These are phyloP conservation scores for Lentinula aciculospora DNA, from an alignment of 768 basidiomycete genomes.

Conservation along the genomic window DNA sequence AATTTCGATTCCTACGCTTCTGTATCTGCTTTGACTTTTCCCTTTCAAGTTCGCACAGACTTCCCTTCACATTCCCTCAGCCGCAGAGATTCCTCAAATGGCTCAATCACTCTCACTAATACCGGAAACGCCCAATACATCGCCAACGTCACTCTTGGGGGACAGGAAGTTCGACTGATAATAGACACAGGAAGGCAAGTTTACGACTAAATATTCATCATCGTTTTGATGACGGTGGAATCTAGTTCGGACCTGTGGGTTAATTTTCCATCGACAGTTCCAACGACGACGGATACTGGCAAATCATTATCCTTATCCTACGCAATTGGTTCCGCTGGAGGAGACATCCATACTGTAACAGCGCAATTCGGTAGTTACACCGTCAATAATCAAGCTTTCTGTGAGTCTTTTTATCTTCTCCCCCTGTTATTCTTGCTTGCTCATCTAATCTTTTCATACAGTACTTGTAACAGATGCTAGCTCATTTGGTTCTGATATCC, in stretches of 20 bases:
- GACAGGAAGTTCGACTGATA: slow-evolving; percentile 50
- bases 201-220: background rate
- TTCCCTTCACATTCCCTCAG: slow-evolving; percentile 13
- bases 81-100: slow-evolving; percentile 24
- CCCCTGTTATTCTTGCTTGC: background rate
- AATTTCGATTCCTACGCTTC: slow-evolving; percentile 26
- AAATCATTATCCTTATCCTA: slow-evolving; percentile 53
- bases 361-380: slow-evolving; percentile 52
- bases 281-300: slow-evolving; percentile 38
- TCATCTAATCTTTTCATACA: slow-evolving; percentile 18
- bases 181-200: slow-evolving; percentile 74
- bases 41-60: slow-evolving; percentile 30
- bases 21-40: slow-evolving; percentile 32
- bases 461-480: slow-evolving; percentile 62
- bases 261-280: slow-evolving; percentile 25
- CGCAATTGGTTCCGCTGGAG: slow-evolving; percentile 64
- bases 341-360: slow-evolving; percentile 48
- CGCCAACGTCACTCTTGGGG: slow-evolving; percentile 64
- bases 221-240: background rate
- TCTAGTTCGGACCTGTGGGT: slow-evolving; percentile 76
- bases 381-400: slow-evolving; percentile 60
- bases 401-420: slow-evolving; percentile 31
- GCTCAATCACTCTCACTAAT: slow-evolving; percentile 47
- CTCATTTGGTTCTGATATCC: slow-evolving; percentile 57
- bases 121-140: slow-evolving; percentile 72